Conservation (phyloP, 345 rosid species). For the Heritiera fomes region DNA sequence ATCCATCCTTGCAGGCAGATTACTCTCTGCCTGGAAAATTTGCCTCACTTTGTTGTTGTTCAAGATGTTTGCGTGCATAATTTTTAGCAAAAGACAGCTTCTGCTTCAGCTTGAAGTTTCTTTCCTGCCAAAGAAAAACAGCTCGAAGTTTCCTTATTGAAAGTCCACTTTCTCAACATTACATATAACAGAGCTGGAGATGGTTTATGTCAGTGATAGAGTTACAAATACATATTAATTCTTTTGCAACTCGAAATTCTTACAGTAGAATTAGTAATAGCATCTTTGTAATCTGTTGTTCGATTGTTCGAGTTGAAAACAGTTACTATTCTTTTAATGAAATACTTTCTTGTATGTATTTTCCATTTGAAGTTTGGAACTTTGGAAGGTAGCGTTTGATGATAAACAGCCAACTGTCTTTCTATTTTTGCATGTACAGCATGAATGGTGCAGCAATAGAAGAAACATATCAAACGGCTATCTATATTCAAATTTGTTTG, state of each 20-base stretch:
- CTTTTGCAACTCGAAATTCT: conserved; percentile 16
- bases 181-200: neutral
- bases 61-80: conserved; percentile 28
- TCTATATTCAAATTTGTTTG: neutral
- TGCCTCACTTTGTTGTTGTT: conserved; percentile 39
- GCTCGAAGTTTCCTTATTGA: neutral
- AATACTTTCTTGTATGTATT: neutral
- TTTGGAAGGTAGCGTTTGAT: neutral
- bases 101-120: conserved; percentile 1
- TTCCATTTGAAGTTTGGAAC: neutral
- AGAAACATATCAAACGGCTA: neutral
- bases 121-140: too few relatives aligned
- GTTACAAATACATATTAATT: conserved; percentile 13
- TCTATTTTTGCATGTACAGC: too few relatives aligned
- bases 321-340: conserved; percentile 19
- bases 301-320: conserved; percentile 2
- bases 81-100: neutral
- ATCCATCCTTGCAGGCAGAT: conserved; percentile 64
- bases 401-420: neutral
- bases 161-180: neutral
- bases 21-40: conserved; percentile 66
- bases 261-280: neutral
- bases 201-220: neutral
- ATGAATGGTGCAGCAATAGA: neutral
- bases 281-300: neutral